phyloP scores from a whole-genome alignment of 371 early-diverging fungal genomes.

The Smittium culicis region DNA sequence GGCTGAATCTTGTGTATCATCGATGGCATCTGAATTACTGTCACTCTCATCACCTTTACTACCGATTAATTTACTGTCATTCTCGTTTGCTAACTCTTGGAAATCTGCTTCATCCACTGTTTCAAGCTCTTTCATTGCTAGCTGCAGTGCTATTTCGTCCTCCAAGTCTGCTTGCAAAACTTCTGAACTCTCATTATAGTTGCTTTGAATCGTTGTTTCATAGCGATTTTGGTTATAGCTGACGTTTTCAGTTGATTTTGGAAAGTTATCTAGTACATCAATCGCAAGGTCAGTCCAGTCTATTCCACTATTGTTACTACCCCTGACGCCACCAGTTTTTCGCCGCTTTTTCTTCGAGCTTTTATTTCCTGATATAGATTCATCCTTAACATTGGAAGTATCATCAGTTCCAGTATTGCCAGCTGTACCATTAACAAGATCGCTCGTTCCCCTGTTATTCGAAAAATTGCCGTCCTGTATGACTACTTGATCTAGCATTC shows the following conservation, averaged over 20 bases:
- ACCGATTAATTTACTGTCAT: neutral
- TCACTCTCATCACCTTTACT: no score
- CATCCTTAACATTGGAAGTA: neutral
- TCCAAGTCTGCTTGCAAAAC: neutral
- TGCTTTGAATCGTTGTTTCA: neutral
- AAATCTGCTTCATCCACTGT: neutral
- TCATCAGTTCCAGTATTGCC: no score
- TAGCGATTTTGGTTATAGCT: neutral
- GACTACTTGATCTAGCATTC: slow-evolving; percentile 73
- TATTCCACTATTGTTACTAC: neutral
- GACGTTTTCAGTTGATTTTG: neutral
- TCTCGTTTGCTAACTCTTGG: neutral
- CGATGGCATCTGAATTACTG: no score
- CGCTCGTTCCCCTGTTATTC: slow-evolving; percentile 22
- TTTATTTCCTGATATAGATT: neutral
- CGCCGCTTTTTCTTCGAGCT: neutral
- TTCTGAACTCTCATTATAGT: neutral
- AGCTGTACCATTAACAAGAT: neutral
- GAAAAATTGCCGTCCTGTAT: slow-evolving; percentile 71
- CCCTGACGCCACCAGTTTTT: neutral
- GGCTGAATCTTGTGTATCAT: no score
- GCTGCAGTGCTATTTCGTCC: neutral
- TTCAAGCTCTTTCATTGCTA: neutral
- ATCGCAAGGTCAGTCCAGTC: slow-evolving; percentile 3
- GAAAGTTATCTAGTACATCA: neutral